Base-by-base conservation (phyloP, 495 filamentous ascomycete species). In the Emericellopsis terricola region DNA sequence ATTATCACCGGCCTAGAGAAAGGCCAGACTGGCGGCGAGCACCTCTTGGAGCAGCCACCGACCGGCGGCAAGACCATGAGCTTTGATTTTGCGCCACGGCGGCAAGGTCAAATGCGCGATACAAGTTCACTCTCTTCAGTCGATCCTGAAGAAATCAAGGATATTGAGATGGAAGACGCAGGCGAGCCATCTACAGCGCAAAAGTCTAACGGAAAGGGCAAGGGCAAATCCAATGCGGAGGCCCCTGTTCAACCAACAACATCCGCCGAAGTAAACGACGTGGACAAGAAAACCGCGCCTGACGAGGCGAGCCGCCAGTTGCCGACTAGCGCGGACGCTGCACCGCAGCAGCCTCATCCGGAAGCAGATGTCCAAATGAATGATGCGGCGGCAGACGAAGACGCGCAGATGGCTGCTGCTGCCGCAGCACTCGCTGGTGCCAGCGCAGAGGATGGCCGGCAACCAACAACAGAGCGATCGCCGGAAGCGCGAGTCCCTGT, bases 1-100 rank as follows among this genome's bases (percentile, higher is more conserved):
- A 47, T 77, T 15, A 64, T 89, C 33, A 83, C 81, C 37, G 78
- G 83, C 35, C 71, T 77, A 3, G 62, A 73, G 4, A 54, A 66
- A 26, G 76, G 77, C 9, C 72, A 77, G 43, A 78, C 77, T 7
- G 76, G 73, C 23, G 75, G 65, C 16, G 55, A 59, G 37, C 56
- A 62, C 14, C 45, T 46, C 19, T 20, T 38, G 13, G 42, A 38
- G 14, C 48, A 60, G 38, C 52, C 56, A 17, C 62, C 66, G 47
- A 56, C 62, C 33, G 65, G 57, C 28, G 66, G 65, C 27, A 70
- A 69, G 43, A 63, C 62, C 41, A 73, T 74, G 66, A 73, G 67
- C 47, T 71, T 73, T 40, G 72, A 59, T 34, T 79, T 69, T 38
- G 78, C 81, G 43, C 71, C 78, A 37, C 61, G 59, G 4, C 52